Conservation (phyloP, 257 asterid species). For the Ehretia macrophylla region DNA sequence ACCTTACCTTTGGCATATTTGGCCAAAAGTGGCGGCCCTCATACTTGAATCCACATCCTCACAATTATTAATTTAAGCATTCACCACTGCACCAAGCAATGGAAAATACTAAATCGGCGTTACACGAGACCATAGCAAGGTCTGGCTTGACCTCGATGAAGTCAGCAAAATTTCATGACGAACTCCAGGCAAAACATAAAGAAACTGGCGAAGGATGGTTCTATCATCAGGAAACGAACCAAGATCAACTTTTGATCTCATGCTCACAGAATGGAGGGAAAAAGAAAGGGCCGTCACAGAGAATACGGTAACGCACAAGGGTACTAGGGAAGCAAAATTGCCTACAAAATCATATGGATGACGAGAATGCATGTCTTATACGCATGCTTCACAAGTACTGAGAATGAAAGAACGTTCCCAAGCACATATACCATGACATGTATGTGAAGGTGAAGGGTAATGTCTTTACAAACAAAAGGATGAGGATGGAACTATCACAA, state of each 20-base stretch:
- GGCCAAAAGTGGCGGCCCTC: background rate
- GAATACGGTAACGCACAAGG: slow-evolving; percentile 55
- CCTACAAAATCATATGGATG: slow-evolving; percentile 72
- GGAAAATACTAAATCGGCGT: background rate
- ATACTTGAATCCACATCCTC: background rate
- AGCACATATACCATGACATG: slow-evolving; percentile 68
- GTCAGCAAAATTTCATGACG: no score
- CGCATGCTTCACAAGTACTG: slow-evolving; percentile 58
- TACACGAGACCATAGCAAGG: no score
- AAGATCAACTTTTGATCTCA: slow-evolving; percentile 7
- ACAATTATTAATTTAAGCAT: background rate
- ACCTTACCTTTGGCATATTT: background rate
- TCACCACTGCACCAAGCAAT: background rate
- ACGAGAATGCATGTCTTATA: slow-evolving; percentile 58
- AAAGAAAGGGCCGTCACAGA: slow-evolving; percentile 14
- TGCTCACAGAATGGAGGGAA: slow-evolving; percentile 7
- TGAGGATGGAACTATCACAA: slow-evolving; percentile 63
- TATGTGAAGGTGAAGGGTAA: slow-evolving; percentile 72
- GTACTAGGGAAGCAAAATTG: slow-evolving; percentile 68
- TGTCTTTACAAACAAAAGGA: slow-evolving; percentile 64
- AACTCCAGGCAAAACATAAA: slow-evolving; percentile 4
- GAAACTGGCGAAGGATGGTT: slow-evolving; percentile 9
- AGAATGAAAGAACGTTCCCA: slow-evolving; percentile 54
- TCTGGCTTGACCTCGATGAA: no score
- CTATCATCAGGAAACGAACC: slow-evolving; percentile 8